A percentile compares a stretch with the other conserved stretches of the same genome.
Conservation (phyloP, 2,329 filamentous ascomycete species). For the Botrytis squamosa region DNA sequence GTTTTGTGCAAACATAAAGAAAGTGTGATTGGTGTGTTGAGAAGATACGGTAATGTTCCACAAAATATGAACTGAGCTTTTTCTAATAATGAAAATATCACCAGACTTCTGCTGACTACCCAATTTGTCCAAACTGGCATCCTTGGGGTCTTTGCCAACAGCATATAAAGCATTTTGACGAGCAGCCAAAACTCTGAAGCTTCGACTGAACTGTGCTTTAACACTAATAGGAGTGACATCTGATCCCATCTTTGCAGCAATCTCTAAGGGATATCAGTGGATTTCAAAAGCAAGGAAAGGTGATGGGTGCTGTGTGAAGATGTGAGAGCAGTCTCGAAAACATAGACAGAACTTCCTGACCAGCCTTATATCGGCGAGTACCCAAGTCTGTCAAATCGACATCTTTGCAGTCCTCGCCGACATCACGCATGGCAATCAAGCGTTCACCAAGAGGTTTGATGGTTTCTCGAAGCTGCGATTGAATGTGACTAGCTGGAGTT, state of each 20-base stretch:
- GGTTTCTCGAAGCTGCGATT: conserved; percentile 9
- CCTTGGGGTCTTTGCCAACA: conserved; percentile 46
- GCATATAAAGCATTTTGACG: conserved; percentile 47
- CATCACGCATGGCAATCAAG: conserved; percentile 11
- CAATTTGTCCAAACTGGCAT: background rate
- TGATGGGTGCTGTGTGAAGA: background rate
- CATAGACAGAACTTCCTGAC: conserved; percentile 19
- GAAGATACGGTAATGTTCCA: no score
- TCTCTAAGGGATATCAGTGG: background rate
- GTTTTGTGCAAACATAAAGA: background rate
- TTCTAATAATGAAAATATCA: background rate
- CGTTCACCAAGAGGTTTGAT: conserved; percentile 17
- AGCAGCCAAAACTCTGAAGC: conserved; percentile 54
- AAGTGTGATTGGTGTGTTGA: background rate
- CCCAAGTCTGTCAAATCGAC: conserved; percentile 16
- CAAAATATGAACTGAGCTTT: background rate
- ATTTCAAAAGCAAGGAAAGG: background rate
- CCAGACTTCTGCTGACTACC: background rate
- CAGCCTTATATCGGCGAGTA: conserved; percentile 14
- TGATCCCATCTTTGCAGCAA: conserved; percentile 38
- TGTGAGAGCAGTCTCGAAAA: background rate
- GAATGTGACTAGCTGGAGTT: background rate
- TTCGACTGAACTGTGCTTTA: conserved; percentile 56
- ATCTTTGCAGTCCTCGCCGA: conserved; percentile 13
- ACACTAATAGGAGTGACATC: conserved; percentile 57